Conservation (phyloP, 352 stramenopile genomes). For the Stephanocyclus meneghinianus region DNA sequence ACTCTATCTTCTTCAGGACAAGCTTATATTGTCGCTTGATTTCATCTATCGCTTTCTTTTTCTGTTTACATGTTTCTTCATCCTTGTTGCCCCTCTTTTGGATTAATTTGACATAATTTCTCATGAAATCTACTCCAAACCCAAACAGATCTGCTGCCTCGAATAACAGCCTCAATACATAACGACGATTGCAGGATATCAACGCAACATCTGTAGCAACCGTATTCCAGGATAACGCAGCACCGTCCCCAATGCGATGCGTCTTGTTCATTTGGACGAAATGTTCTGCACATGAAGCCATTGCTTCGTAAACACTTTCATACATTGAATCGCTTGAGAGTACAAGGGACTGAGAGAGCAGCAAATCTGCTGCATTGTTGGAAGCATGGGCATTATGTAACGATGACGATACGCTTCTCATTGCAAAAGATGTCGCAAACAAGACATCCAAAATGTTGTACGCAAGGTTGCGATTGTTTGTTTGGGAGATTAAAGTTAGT, state of each 20-base stretch:
- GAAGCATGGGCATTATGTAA: not conserved
- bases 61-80: not conserved
- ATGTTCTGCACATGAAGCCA: slow-evolving; percentile 8
- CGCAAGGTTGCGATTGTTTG: slow-evolving; percentile 15
- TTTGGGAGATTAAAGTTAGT: not conserved
- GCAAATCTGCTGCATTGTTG: not conserved
- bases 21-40: slow-evolving; percentile 19
- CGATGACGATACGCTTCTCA: slow-evolving; percentile 1
- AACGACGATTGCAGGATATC: slow-evolving; percentile 13
- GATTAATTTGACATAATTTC: not conserved
- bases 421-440: slow-evolving; percentile 15
- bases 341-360: slow-evolving; percentile 23
- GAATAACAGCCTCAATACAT: slow-evolving; percentile 21
- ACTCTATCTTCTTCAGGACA: slow-evolving; percentile 14
- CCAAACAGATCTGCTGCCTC: slow-evolving; percentile 14
- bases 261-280: slow-evolving; percentile 13
- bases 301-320: slow-evolving; percentile 5
- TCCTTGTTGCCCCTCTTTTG: not conserved
- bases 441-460: slow-evolving; percentile 29
- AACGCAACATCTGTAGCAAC: slow-evolving; percentile 16
- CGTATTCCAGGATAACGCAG: slow-evolving; percentile 7
- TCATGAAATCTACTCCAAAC: slow-evolving; percentile 1
- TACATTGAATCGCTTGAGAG: slow-evolving; percentile 18
- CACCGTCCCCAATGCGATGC: not conserved
- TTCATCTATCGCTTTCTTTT: slow-evolving; percentile 1